Evolutionary conservation across 805 yeast species (phyloP), one percentile per base, ranked within the genome.

Genomic region (Wickerhamomyces chambardii): DNA sequence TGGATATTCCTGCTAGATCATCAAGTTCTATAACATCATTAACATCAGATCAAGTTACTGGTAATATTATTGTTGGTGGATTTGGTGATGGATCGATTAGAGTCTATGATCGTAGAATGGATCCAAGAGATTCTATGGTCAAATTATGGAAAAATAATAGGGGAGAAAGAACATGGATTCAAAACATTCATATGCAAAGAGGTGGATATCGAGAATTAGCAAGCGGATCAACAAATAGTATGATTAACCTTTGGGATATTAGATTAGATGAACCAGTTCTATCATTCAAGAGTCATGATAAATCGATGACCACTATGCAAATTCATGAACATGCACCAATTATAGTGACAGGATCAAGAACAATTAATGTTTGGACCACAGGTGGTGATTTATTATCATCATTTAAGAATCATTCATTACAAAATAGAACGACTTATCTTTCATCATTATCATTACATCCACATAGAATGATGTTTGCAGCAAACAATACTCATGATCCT

Each of bases 301-400:
- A 44, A 27, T 58, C 64, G 1, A 51, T 74, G 70, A 73, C 92
- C 7, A 70, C 85, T 16, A 68, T 86, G 37, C 82, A 84, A 50
- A 75, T 85, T 5, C 98, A 92, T 59, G 98, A 92, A 50, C 98
- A 92, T 59, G 98, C 97, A 0, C 97, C 98, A 1, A 68, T 92
- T 3, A 73, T 92, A 38, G 90, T 89, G 2, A 82, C 95, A 4
- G 97, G 95, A 0, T 78, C 89, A 2, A 81, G 81, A 41, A 68
- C 73, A 26, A 76, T 87, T 14, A 80, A 84, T 31, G 59, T 92
- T 5, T 89, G 92, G 84, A 77, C 95, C 4, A 85, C 95, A 0
- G 63, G 82, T 1, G 97, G 97, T 3, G 83, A 84, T 39, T 54
- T 74, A 36, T 61, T 89, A 6, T 63, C 84, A 1, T 68, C 72